Evolutionary conservation across 331 rosid species (phyloP).

Genomic region (Telfairia occidentalis): DNA sequence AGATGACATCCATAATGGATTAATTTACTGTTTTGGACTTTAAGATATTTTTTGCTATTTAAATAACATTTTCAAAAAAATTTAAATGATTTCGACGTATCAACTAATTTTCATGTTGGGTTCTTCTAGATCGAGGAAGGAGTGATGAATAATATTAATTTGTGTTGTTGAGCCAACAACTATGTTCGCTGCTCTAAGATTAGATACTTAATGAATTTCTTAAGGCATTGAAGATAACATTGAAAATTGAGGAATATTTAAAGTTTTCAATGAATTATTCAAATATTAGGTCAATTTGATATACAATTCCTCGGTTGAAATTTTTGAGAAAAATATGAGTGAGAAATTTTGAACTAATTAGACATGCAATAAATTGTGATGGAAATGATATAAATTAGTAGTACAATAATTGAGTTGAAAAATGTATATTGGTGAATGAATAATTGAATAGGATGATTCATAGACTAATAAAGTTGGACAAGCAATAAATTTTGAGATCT

Average conservation of each 20-base stretch:
- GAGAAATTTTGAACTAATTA: neutral
- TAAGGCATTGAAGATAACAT: neutral
- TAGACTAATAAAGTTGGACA: neutral
- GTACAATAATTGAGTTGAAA: neutral
- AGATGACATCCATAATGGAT: neutral
- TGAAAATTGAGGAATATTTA: neutral
- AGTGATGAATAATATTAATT: neutral
- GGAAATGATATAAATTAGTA: neutral
- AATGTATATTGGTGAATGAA: neutral
- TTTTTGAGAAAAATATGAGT: neutral
- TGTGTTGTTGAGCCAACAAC: neutral
- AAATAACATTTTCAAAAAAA: neutral
- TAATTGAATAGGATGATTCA: constrained; percentile 8
- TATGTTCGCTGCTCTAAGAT: neutral
- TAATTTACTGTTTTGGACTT: neutral
- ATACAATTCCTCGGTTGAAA: neutral
- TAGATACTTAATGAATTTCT: neutral
- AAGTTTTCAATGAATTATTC: neutral
- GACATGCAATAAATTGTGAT: neutral
- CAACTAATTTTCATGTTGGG: neutral
- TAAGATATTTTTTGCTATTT: neutral
- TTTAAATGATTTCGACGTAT: neutral
- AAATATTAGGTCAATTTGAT: neutral
- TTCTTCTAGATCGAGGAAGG: neutral
- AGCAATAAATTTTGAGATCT: neutral